Conservation (phyloP, 192 early-diverging fungal species). For the Backusella australiensis region DNA sequence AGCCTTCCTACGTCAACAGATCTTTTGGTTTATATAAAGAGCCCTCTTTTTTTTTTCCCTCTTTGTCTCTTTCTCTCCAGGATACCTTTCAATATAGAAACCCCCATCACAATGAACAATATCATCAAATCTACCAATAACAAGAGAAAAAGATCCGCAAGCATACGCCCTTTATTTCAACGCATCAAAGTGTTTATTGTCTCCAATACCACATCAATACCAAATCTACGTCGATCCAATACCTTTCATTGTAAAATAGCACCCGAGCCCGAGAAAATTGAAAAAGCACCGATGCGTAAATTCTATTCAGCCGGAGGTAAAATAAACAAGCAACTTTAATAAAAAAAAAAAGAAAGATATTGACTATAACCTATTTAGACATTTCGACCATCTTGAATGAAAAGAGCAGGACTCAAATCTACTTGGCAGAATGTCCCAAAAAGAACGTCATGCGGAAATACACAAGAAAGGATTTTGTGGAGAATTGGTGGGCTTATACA, state of each 20-base stretch:
- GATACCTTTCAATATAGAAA: background rate
- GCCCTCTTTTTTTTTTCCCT: background rate
- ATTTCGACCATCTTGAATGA: background rate
- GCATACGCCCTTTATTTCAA: background rate
- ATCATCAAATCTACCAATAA: background rate
- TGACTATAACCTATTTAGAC: background rate
- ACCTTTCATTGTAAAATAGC: background rate
- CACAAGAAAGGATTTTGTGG: background rate
- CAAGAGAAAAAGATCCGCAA: background rate
- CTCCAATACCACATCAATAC: background rate
- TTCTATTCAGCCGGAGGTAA: background rate
- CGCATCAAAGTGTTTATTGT: background rate
- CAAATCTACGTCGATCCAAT: background rate
- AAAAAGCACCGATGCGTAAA: background rate
- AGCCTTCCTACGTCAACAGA: background rate
- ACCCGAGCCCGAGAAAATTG: background rate
- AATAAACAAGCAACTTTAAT: background rate
- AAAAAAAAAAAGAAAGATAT: background rate
- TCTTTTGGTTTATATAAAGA: background rate
- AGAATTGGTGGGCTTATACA: constrained; percentile 1
- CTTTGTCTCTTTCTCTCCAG: background rate
- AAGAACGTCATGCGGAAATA: background rate
- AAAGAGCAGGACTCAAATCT: background rate
- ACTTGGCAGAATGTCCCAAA: background rate
- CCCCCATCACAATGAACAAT: background rate